These are phyloP conservation scores for Zymoseptoria pseudotritici DNA, from an alignment of 2,329 filamentous ascomycete species.

Conservation along the genomic window DNA sequence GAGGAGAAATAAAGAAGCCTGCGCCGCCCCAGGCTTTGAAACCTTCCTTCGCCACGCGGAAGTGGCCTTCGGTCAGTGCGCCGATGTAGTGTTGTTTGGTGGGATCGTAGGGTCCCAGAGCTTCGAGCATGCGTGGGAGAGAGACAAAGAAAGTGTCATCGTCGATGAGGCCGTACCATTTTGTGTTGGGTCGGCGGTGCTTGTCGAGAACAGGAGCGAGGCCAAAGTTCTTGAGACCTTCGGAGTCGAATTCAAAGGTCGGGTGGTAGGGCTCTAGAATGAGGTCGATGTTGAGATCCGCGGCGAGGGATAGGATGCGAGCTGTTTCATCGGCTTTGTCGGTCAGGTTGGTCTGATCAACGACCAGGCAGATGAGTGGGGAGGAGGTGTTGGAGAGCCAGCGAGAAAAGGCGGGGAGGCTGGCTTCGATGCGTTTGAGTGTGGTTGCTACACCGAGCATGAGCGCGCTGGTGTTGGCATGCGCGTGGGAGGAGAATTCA, in stretches of 20 bases:
- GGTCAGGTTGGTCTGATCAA: slow-evolving; percentile 16
- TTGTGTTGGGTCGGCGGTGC: slow-evolving; percentile 11
- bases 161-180: slow-evolving; percentile 25
- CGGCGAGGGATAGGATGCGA: slow-evolving; percentile 7
- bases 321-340: slow-evolving; percentile 8
- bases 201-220: slow-evolving; percentile 18
- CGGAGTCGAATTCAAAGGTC: slow-evolving; percentile 13
- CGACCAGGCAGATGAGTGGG: slow-evolving; percentile 19
- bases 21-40: slow-evolving; percentile 27
- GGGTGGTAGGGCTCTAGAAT: slow-evolving; percentile 18
- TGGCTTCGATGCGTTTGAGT: slow-evolving; percentile 15
- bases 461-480: slow-evolving; percentile 12
- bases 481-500: slow-evolving; percentile 9
- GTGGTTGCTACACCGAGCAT: slow-evolving; percentile 23
- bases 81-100: slow-evolving; percentile 20
- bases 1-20: slow-evolving; percentile 23
- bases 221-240: slow-evolving; percentile 22
- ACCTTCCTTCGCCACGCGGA: slow-evolving; percentile 19
- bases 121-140: slow-evolving; percentile 16
- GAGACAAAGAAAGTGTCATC: slow-evolving; percentile 27
- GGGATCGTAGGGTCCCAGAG: slow-evolving; percentile 16
- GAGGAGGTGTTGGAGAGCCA: slow-evolving; percentile 22
- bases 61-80: slow-evolving; percentile 21
- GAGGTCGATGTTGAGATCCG: slow-evolving; percentile 13
- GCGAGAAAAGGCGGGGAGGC: slow-evolving; percentile 19